Evolutionary conservation across 164 flowering plant genomes (phyloP).

Genomic region (Houttuynia cordata): DNA sequence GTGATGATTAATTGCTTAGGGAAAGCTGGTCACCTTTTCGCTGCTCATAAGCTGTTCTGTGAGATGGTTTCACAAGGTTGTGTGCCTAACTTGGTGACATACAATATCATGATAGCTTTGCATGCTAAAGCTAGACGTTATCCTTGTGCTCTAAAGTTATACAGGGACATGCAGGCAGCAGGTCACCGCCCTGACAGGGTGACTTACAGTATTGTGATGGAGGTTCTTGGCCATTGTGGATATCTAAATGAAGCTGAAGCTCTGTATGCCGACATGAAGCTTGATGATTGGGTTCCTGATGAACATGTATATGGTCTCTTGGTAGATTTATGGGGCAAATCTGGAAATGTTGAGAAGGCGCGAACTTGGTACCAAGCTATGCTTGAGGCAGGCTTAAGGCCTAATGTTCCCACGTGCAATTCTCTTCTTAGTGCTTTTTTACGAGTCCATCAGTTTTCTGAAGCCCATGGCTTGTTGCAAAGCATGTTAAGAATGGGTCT

Average conservation of each 20-base stretch:
- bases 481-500: constrained; percentile 66
- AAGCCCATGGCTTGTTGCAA: constrained; percentile 63
- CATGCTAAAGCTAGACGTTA: constrained; percentile 92
- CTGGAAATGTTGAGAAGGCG: constrained; percentile 79
- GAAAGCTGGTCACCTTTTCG: constrained; percentile 72
- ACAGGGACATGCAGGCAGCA: constrained; percentile 76
- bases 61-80: constrained; percentile 90
- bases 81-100: constrained; percentile 78
- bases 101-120: constrained; percentile 89
- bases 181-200: constrained; percentile 92
- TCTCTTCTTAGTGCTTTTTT: constrained; percentile 90
- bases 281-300: constrained; percentile 75
- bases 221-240: constrained; percentile 95
- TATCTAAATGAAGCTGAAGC: constrained; percentile 84
- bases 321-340: constrained; percentile 95
- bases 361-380: constrained; percentile 79
- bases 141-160: constrained; percentile 53
- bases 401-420: constrained; percentile 95
- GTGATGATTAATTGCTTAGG: constrained; percentile 96
- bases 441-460: constrained; percentile 48
- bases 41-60: constrained; percentile 64
- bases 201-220: constrained; percentile 94
- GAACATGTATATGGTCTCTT: constrained; percentile 93
- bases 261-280: constrained; percentile 64
- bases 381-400: constrained; percentile 74